phyloP scores from a whole-genome alignment of 2,329 filamentous ascomycete species.

The Penicillium sumatraense region DNA sequence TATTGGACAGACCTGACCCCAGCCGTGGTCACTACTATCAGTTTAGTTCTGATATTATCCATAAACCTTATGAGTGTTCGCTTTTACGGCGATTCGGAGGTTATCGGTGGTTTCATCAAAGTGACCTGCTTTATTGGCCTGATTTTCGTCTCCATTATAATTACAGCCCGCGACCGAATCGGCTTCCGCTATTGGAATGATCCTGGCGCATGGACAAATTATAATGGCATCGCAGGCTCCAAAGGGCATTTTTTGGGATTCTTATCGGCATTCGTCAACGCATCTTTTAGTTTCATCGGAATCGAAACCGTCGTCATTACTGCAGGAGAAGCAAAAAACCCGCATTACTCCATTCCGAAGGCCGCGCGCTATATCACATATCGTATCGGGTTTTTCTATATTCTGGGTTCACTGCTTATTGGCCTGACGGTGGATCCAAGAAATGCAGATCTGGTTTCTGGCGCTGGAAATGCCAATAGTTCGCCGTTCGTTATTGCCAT shows the following conservation, averaged over 20 bases:
- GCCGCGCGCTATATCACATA: slow-evolving; percentile 46
- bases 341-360: slow-evolving; percentile 45
- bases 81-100: neutral
- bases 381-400: slow-evolving; percentile 46
- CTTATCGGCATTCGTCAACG: slow-evolving; percentile 45
- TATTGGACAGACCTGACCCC: slow-evolving; percentile 73
- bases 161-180: slow-evolving; percentile 37
- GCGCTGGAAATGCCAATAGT: slow-evolving; percentile 34
- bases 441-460: slow-evolving; percentile 24
- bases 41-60: slow-evolving; percentile 17
- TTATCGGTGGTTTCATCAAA: slow-evolving; percentile 25
- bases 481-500: slow-evolving; percentile 44
- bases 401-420: slow-evolving; percentile 35
- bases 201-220: slow-evolving; percentile 37
- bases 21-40: slow-evolving; percentile 69
- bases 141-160: slow-evolving; percentile 35
- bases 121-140: slow-evolving; percentile 35
- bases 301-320: slow-evolving; percentile 46
- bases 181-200: slow-evolving; percentile 42
- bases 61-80: neutral
- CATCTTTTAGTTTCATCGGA: slow-evolving; percentile 47
- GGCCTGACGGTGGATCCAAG: slow-evolving; percentile 33
- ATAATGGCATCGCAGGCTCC: slow-evolving; percentile 33
- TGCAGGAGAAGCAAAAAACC: slow-evolving; percentile 46
- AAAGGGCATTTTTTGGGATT: slow-evolving; percentile 41